Conservation (phyloP, 139 green algal species). For the Closterium sp. region DNA sequence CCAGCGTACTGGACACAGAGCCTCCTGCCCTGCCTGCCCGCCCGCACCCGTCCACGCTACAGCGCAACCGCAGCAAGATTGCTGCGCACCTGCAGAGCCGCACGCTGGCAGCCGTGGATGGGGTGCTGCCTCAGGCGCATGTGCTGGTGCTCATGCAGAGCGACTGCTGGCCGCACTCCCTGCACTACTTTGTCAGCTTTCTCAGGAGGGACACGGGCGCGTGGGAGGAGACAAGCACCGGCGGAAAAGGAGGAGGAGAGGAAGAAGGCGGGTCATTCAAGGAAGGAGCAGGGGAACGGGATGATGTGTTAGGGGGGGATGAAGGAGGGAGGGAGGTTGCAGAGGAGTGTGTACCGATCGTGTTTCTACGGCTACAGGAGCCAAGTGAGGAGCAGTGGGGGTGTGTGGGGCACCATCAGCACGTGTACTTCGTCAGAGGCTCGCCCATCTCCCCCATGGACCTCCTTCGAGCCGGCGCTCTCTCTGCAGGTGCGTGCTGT, state of each 20-base stretch:
- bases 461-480: slow-evolving; percentile 2
- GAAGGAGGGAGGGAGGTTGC: background rate
- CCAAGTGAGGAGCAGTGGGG: slow-evolving; percentile 36
- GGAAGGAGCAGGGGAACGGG: background rate
- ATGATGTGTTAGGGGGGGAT: background rate
- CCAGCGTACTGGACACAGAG: background rate
- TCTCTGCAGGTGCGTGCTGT: too few species aligned
- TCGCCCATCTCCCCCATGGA: slow-evolving; percentile 39
- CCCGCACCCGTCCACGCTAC: slow-evolving; percentile 15
- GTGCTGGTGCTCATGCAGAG: slow-evolving; percentile 25
- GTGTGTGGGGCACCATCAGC: slow-evolving; percentile 23
- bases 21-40: background rate
- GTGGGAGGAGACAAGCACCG: too few species aligned
- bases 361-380: slow-evolving; percentile 25
- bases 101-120: background rate
- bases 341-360: background rate
- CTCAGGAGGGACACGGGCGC: background rate
- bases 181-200: slow-evolving; percentile 29
- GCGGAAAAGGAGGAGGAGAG: background rate
- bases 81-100: background rate
- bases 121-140: background rate
- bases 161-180: slow-evolving; percentile 21
- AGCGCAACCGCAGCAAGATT: slow-evolving; percentile 1
- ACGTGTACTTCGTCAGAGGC: slow-evolving; percentile 46
- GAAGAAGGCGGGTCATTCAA: background rate